Base-by-base conservation (phyloP, 352 stramenopile species). In the Phytophthora multivora region DNA sequence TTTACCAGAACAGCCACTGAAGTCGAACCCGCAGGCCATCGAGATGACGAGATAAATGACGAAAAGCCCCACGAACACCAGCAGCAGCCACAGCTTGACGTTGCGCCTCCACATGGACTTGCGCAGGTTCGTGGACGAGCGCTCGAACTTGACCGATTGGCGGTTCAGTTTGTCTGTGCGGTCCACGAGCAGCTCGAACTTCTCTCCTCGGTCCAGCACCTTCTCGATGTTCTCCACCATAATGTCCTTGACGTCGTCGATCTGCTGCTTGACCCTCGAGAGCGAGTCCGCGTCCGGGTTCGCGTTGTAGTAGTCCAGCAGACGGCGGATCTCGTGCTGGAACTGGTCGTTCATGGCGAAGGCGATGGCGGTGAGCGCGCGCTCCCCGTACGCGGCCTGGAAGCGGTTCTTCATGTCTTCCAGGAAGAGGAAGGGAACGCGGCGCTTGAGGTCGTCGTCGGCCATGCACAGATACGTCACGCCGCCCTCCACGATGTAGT, bases 221-320 rank as follows among this genome's bases (percentile, higher is more conserved):
- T 98, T 98, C 55, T 99, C 97, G 66, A 99, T 99, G 73, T 99
- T 99, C 69, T 99, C 90, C 30, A 99, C 90, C 96, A 99, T 99
- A 50, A 98, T 91, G 66, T 97, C 93, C 69, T 99, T 99, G 3
- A 99, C 96, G 45, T 98, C 93, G 66, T 99, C 96, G 52, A 99
- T 95, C 81, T 99, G 95, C 63, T 90, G 88, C 73, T 98, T 91
- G 26, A 99, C 95, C 3, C 78, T 67, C 23, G 86, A 90, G 53
- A 98, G 89, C 54, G 90, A 91, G 73, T 99, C 96, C 21, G 96
- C 87, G 30, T 97, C 85, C 4, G 95, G 90, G 54, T 95, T 83
- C 10, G 84, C 79, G 57, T 93, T 95, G 69, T 91, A 95, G 30
- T 91, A 93, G 41, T 95, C 86, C 55, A 93, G 50, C 10, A 97